Percentiles rank a stretch among this genome's conserved stretches.
Conservation (phyloP, 2,329 filamentous ascomycete species). For the Calonectria naviculata region DNA sequence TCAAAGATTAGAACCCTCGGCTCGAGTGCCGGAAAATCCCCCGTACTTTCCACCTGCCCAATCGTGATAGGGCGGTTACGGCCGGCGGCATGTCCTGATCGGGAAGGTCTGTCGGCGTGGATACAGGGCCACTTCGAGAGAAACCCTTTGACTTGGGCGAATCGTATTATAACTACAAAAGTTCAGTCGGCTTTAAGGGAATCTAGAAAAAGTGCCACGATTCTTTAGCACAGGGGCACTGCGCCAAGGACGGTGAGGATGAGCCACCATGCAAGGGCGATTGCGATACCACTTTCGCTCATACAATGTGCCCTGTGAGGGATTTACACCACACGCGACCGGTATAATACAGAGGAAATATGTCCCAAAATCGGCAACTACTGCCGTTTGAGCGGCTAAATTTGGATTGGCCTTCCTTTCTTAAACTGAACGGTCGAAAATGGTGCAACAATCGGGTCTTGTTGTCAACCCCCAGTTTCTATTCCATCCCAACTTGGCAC, state of each 20-base stretch:
- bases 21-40: neutral
- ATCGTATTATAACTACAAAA: neutral
- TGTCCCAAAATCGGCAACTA: neutral
- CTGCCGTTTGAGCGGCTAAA: neutral
- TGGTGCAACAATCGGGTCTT: neutral
- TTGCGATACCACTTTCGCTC: neutral
- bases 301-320: neutral
- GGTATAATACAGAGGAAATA: neutral
- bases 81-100: conserved; percentile 8
- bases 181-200: no score
- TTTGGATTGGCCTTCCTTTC: neutral
- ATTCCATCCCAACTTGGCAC: no score
- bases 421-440: neutral
- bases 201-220: neutral
- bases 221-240: neutral
- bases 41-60: conserved; percentile 7
- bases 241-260: neutral
- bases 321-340: neutral
- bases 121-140: neutral
- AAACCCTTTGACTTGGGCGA: neutral
- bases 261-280: neutral
- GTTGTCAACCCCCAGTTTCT: no score
- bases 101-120: conserved; percentile 13
- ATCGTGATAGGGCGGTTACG: conserved; percentile 19
- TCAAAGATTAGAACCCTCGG: neutral